Base-by-base conservation (phyloP, 2,329 filamentous ascomycete species). In the Fusarium vanettenii region DNA sequence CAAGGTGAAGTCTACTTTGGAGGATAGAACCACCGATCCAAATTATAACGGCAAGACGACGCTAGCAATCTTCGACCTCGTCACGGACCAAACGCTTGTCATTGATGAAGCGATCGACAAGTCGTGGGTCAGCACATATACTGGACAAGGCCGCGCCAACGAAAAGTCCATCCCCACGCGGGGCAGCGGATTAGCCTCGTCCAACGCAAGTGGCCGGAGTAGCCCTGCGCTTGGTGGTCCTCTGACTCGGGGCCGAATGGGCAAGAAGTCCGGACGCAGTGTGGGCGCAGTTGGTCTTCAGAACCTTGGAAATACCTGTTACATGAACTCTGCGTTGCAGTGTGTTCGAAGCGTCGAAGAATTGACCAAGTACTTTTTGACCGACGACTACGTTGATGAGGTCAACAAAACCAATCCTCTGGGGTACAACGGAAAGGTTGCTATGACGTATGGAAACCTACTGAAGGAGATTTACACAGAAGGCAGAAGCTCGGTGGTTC, bases 291-390 rank as follows among this genome's bases (percentile, higher is more conserved):
- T 95, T 48, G 97, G 97, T 37, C 86, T 99, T 62, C 91, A 90
- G 73, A 99, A 99, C 80, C 86, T 99, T 16, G 97, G 97, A 59
- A 99, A 99, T 80, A 98, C 97, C 0, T 99, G 97, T 84, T 99
- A 99, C 85, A 98, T 98, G 95, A 98, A 98, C 83, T 98, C 96
- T 25, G 97, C 97, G 11, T 87, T 98, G 64, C 97, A 99, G 81
- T 99, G 97, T 81, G 91, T 99, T 61, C 92, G 96, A 60, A 97
- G 94, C 77, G 95, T 98, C 0, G 94, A 98, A 80, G 97, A 99
- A 83, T 86, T 99, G 73, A 96, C 95, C 6, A 92, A 95, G 79
- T 99, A 98, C 83, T 98, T 99, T 83, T 84, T 98, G 60, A 88
- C 90, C 60, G 89, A 92, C 69, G 89, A 92, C 71, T 95, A 94